These are phyloP conservation scores for Poa pratensis DNA, from an alignment of 176 grass and related monocot species.

Conservation along the genomic window DNA sequence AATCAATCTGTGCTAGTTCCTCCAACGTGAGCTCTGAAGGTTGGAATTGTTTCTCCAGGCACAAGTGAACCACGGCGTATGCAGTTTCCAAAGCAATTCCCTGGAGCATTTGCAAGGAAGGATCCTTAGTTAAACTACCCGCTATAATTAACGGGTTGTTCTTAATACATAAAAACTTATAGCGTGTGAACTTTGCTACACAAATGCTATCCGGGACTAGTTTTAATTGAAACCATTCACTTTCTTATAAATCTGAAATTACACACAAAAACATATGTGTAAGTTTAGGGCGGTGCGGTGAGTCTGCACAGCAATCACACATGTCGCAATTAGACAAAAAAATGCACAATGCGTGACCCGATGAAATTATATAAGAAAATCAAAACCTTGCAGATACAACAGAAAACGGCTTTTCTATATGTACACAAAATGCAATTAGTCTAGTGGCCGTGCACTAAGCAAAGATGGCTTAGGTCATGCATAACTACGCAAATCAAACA, in stretches of 20 bases:
- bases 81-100: constrained; percentile 20
- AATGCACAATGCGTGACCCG: background rate
- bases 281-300: too few relatives aligned
- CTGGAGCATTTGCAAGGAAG: background rate
- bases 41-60: constrained; percentile 21
- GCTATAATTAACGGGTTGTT: background rate
- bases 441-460: background rate
- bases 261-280: background rate
- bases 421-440: background rate
- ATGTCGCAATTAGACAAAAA: background rate
- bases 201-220: background rate
- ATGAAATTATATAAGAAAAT: background rate
- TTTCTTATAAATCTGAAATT: background rate
- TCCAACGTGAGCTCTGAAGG: background rate
- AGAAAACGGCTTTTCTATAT: background rate
- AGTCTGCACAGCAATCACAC: background rate
- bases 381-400: background rate
- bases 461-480: background rate
- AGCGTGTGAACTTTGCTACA: too few relatives aligned
- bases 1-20: background rate
- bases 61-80: constrained; percentile 13
- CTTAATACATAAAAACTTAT: background rate
- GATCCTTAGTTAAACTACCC: background rate
- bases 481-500: background rate
- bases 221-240: background rate